These are phyloP conservation scores for Clarireedia paspali DNA, from an alignment of 2,329 filamentous ascomycete genomes.

Conservation along the genomic window DNA sequence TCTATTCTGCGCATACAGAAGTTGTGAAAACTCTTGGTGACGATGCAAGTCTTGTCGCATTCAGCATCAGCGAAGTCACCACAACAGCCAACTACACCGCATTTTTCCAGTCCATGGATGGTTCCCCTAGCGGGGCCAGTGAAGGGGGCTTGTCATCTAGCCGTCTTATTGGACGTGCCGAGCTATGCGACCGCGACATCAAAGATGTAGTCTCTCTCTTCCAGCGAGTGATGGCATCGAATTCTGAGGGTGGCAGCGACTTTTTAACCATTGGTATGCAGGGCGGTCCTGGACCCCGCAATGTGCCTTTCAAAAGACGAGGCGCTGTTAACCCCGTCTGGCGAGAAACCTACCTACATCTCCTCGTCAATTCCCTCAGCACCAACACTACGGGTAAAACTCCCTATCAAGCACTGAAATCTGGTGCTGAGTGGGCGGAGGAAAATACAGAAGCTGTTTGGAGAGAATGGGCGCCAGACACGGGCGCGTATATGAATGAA, in stretches of 20 bases:
- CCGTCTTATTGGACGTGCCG: constrained; percentile 2
- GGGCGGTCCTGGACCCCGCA: not conserved
- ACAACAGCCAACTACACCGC: not conserved
- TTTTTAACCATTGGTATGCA: not conserved
- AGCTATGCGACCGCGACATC: not conserved
- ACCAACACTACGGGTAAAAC: not conserved
- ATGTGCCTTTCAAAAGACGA: constrained; percentile 39
- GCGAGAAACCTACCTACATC: constrained; percentile 28
- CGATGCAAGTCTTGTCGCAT: no score
- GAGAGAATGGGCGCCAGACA: constrained; percentile 30
- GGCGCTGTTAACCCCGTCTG: constrained; percentile 29
- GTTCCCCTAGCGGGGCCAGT: not conserved
- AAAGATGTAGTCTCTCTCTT: not conserved
- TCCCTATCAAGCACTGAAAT: not conserved
- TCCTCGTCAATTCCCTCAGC: not conserved
- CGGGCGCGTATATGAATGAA: constrained; percentile 38
- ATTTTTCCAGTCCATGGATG: not conserved
- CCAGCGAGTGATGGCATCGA: not conserved
- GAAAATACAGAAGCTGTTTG: constrained; percentile 21
- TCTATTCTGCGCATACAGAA: no score
- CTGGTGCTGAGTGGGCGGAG: not conserved
- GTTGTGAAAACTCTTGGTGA: no score
- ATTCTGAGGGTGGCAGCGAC: no score
- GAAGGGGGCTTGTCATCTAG: not conserved
- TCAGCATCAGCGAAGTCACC: no score